Conservation (phyloP, 176 grass and related monocot species). For the Triticum monococcum region DNA sequence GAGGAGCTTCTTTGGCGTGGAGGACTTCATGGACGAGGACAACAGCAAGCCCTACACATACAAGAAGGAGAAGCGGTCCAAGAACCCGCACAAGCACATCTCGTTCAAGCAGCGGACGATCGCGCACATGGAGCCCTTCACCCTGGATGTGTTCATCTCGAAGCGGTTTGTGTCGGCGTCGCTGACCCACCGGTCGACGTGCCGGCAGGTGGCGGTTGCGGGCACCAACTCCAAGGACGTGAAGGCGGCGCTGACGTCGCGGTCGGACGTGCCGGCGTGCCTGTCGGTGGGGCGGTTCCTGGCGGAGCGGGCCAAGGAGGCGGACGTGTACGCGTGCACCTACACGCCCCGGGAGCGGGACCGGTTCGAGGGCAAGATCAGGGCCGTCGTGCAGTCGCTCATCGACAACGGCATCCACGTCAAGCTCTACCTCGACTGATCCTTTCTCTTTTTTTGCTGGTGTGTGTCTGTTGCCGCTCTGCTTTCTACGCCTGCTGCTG, state of each 20-base stretch:
- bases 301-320: conserved; percentile 79
- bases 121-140: conserved; percentile 91
- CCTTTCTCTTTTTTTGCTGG: background rate
- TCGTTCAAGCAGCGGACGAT: conserved; percentile 93
- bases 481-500: background rate
- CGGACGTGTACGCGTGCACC: conserved; percentile 82
- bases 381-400: conserved; percentile 80
- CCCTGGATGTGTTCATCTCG: conserved; percentile 83
- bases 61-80: conserved; percentile 90
- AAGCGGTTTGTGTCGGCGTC: conserved; percentile 91
- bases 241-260: conserved; percentile 60
- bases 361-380: conserved; percentile 89
- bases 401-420: conserved; percentile 87
- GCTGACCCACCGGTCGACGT: conserved; percentile 75
- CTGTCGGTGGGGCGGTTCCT: conserved; percentile 69
- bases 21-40: conserved; percentile 87
- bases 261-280: conserved; percentile 86
- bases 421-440: conserved; percentile 86
- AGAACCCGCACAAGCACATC: conserved; percentile 86
- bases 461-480: background rate
- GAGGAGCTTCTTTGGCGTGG: conserved; percentile 92
- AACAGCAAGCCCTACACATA: conserved; percentile 92
- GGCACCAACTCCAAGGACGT: conserved; percentile 93
- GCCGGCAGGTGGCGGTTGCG: conserved; percentile 81
- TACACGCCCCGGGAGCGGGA: conserved; percentile 76